Percentiles rank a stretch among this genome's conserved stretches.
Evolutionary conservation across 345 rosid species (phyloP).

Genomic region (Aquilaria malaccensis): DNA sequence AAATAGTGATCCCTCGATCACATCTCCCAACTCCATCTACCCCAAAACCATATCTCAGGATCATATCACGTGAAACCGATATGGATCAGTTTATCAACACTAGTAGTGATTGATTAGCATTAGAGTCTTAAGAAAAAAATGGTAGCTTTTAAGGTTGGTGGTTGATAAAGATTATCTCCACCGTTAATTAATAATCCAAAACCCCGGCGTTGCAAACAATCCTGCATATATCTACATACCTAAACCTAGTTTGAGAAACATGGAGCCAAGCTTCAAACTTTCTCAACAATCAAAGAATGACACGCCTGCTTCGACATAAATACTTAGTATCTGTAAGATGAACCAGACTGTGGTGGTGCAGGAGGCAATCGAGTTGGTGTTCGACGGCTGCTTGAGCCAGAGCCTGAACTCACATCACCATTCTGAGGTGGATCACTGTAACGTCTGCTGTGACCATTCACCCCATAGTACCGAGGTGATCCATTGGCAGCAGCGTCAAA

Average conservation of each 20-base stretch:
- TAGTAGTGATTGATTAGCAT: too few relatives aligned
- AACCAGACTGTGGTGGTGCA: slow-evolving; percentile 67
- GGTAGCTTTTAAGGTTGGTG: too few relatives aligned
- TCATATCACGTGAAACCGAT: neutral
- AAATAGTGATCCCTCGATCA: neutral
- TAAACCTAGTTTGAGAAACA: slow-evolving; percentile 17
- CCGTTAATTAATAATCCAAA: too few relatives aligned
- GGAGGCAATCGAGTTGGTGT: slow-evolving; percentile 85
- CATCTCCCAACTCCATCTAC: neutral
- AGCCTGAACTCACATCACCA: slow-evolving; percentile 51
- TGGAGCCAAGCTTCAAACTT: slow-evolving; percentile 17
- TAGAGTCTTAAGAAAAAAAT: too few relatives aligned
- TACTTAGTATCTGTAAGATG: slow-evolving; percentile 42
- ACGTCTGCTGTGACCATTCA: slow-evolving; percentile 61
- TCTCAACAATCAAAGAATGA: slow-evolving; percentile 15
- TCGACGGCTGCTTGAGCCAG: slow-evolving; percentile 54
- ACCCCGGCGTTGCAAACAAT: neutral
- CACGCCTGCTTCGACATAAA: neutral
- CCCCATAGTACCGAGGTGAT: slow-evolving; percentile 30
- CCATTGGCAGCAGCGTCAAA: slow-evolving; percentile 87
- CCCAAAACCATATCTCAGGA: slow-evolving; percentile 10
- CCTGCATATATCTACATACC: slow-evolving; percentile 14
- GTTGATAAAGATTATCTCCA: too few relatives aligned
- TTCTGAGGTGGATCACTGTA: slow-evolving; percentile 67
- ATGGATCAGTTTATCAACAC: too few relatives aligned